These are phyloP conservation scores for Yarrowia yakushimensis DNA, from an alignment of 805 yeast species.

Conservation along the genomic window DNA sequence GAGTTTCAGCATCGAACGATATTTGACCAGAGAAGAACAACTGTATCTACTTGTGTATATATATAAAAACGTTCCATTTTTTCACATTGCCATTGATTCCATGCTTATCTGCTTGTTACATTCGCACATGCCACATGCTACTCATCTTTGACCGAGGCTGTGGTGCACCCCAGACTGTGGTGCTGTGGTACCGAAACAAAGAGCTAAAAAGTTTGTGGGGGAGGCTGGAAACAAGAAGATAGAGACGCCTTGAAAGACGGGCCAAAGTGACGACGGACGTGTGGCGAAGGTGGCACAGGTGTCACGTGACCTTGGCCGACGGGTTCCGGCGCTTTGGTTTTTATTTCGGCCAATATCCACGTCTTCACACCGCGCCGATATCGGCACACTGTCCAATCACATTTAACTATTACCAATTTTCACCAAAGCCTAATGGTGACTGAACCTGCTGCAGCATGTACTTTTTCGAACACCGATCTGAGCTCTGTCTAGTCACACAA, in stretches of 20 bases:
- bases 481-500: neutral
- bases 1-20: neutral
- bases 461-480: neutral
- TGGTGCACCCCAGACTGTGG: neutral
- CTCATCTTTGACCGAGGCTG: neutral
- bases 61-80: too few relatives aligned
- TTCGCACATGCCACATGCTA: neutral
- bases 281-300: neutral
- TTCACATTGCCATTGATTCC: too few relatives aligned
- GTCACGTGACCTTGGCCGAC: neutral
- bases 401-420: neutral
- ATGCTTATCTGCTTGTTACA: too few relatives aligned
- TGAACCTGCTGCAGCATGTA: neutral
- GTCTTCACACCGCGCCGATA: neutral
- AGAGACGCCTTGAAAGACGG: neutral
- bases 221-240: neutral
- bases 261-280: neutral
- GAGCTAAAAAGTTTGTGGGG: neutral
- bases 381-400: slow-evolving; percentile 15
- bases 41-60: too few relatives aligned
- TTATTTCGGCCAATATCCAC: neutral
- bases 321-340: neutral
- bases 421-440: slow-evolving; percentile 19
- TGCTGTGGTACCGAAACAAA: neutral
- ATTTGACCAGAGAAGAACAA: too few relatives aligned